Evolutionary conservation across 768 basidiomycete species (phyloP), one percentile per base, ranked within the genome.

Genomic region (Amyloporia xantha): DNA sequence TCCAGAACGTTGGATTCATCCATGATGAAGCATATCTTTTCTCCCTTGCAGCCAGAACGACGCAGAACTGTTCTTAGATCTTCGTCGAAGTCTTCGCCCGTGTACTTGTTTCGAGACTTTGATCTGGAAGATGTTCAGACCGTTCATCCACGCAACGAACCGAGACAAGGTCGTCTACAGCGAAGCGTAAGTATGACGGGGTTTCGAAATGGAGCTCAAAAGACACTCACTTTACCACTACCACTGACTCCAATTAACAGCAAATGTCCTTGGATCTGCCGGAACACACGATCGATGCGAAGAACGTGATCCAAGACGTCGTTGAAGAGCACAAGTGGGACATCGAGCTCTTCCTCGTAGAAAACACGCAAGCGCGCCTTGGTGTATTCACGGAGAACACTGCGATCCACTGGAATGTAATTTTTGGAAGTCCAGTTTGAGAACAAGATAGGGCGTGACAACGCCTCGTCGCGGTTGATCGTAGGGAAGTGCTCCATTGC

Each of bases 21-120:
- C 96, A 99, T 97, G 71, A 99, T 98, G 76, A 99, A 99, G 65
- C 93, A 97, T 42, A 99, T 86, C 70, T 98, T 98, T 69, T 99
- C 96, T 57, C 93, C 93, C 64, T 98, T 99, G 74, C 93, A 97
- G 5, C 96, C 96, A 5, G 95, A 76, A 28, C 96, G 86, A 38
- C 96, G 90, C 30, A 99, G 82, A 4, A 99, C 96, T 0, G 83
- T 90, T 36, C 96, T 84, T 39, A 99, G 74, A 65, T 99, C 96
- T 55, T 99, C 95, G 57, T 99, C 96, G 59, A 99, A 99, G 66
- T 99, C 96, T 13, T 95, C 94, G 20, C 91, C 94, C 1, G 92
- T 96, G 65, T 99, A 99, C 64, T 93, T 95, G 73, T 98, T 99
- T n/a, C 20, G 95, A 97, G 3, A 98, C 96, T 64, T 98, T 98